Evolutionary conservation across 345 rosid species (phyloP).

Genomic region (Psidium guajava): DNA sequence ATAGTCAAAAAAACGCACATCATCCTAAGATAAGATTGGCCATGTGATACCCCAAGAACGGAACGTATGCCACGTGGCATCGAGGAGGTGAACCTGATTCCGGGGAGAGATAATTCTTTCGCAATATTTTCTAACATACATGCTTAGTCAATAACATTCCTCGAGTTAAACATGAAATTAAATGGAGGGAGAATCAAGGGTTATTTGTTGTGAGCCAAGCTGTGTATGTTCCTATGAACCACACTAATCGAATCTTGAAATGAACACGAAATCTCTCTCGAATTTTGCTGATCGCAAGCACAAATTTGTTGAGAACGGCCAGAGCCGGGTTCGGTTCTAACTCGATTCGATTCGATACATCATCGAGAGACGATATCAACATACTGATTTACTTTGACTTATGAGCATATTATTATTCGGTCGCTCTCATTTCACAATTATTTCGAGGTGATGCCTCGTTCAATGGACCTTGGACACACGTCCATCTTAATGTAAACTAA

Average conservation of each 20-base stretch:
- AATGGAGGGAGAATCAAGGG: background rate
- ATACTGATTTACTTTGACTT: background rate
- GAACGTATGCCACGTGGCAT: background rate
- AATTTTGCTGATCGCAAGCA: background rate
- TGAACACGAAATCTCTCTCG: background rate
- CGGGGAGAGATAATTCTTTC: background rate
- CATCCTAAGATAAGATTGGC: background rate
- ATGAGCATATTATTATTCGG: background rate
- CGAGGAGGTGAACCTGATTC: background rate
- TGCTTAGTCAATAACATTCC: background rate
- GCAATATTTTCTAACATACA: background rate
- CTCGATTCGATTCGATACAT: background rate
- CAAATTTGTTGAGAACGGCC: too few species aligned
- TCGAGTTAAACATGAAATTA: background rate
- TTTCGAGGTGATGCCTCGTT: background rate
- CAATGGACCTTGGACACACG: background rate
- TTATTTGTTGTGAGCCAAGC: background rate
- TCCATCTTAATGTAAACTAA: background rate
- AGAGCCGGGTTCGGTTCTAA: rapidly evolving
- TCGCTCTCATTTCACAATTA: background rate
- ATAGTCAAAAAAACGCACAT: background rate
- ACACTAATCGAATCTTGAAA: background rate
- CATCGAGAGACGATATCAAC: background rate
- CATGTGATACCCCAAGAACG: background rate
- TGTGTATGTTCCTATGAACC: background rate